Conservation (phyloP, 805 yeast genomes). For the Pichia nanzhaoensis region DNA sequence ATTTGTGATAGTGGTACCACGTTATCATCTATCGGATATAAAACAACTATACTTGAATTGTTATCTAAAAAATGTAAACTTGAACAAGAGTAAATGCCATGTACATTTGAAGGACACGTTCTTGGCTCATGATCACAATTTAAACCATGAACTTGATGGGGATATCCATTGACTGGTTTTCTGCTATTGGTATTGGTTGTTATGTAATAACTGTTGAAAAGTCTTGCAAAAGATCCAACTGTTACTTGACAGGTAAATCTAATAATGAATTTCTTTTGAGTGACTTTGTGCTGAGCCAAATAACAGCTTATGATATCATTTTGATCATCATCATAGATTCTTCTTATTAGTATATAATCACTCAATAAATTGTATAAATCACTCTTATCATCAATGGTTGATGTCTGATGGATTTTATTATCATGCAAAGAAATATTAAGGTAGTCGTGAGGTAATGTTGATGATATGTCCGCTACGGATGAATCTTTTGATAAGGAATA, state of each 20-base stretch:
- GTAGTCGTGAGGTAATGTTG: constrained; percentile 10
- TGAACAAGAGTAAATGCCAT: constrained; percentile 8
- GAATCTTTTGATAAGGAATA: neutral
- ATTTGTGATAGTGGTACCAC: neutral
- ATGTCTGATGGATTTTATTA: neutral
- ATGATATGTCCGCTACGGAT: neutral
- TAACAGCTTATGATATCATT: constrained; percentile 11
- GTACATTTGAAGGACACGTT: constrained; percentile 9
- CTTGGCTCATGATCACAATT: constrained; percentile 8
- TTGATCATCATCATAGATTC: constrained; percentile 5
- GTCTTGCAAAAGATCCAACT: constrained; percentile 12
- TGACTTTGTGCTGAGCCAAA: constrained; percentile 9
- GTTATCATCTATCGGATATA: constrained; percentile 6
- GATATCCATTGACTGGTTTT: neutral
- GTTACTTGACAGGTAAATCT: constrained; percentile 13
- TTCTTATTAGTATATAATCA: constrained; percentile 16
- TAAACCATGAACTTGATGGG: neutral
- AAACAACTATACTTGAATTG: constrained; percentile 4
- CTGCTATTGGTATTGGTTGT: constrained; percentile 8
- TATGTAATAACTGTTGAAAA: constrained; percentile 12
- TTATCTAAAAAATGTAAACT: constrained; percentile 2
- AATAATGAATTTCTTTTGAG: constrained; percentile 8
- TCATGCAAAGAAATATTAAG: constrained; percentile 6
- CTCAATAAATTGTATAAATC: constrained; percentile 2
- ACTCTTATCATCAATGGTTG: neutral